Conservation (phyloP, 257 asterid genomes). For the Solanum lycopersicoides region DNA sequence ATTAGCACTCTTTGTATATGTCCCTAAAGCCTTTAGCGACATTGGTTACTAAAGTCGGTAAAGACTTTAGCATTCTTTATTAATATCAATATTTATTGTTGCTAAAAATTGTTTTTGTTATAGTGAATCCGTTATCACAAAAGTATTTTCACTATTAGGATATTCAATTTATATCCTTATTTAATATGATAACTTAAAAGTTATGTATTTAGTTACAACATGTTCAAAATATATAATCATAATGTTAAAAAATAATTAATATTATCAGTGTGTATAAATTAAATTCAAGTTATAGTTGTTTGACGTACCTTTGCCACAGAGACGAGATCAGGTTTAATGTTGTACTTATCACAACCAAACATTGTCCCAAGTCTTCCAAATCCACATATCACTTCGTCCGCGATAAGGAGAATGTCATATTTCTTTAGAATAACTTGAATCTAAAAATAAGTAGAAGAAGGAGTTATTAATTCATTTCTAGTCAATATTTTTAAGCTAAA, state of each 20-base stretch:
- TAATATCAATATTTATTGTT: no score
- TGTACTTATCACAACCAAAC: not conserved
- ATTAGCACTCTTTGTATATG: no score
- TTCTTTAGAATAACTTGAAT: not conserved
- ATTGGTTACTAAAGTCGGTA: no score
- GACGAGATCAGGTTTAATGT: not conserved
- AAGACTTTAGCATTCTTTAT: no score
- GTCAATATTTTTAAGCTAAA: not conserved
- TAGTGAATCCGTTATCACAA: not conserved
- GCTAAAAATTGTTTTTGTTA: no score
- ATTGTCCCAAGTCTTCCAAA: not conserved
- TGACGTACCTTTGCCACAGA: not conserved
- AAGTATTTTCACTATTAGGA: not conserved
- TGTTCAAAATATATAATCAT: no score
- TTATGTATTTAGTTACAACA: no score
- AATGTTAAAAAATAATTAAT: no score
- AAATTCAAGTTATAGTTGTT: no score
- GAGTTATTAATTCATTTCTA: not conserved
- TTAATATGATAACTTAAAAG: not conserved
- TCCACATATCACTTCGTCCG: not conserved
- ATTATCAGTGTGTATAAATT: no score
- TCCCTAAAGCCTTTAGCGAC: no score
- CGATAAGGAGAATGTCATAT: not conserved
- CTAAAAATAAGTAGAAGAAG: not conserved
- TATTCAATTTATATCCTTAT: no score